Conservation (phyloP, 805 yeast species). For the Suhomyces vadensis region DNA sequence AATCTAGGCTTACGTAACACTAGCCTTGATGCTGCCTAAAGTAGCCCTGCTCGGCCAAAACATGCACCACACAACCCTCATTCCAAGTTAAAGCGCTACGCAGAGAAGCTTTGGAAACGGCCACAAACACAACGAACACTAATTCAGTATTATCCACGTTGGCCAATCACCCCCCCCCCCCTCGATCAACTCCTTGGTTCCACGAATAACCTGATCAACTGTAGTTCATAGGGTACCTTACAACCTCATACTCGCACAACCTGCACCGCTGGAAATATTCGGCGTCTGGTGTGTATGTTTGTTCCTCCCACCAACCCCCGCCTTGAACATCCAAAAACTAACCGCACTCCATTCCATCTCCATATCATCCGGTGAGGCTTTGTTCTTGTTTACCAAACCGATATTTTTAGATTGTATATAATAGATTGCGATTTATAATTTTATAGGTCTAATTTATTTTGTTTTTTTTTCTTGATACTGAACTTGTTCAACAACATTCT, state of each 20-base stretch:
- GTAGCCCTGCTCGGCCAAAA: not conserved
- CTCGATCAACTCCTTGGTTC: too few species aligned
- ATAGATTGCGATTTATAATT: constrained; percentile 2
- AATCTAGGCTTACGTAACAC: not conserved
- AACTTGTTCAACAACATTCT: not conserved
- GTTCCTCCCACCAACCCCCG: not conserved
- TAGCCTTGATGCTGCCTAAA: not conserved
- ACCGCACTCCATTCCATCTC: constrained; percentile 1
- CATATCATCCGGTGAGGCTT: constrained; percentile 4
- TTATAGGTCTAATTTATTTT: not conserved
- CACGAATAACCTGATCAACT: too few species aligned
- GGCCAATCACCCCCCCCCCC: too few species aligned
- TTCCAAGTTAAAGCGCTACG: constrained; percentile 3
- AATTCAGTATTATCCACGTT: too few species aligned
- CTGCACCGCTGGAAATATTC: not conserved
- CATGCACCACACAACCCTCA: not conserved
- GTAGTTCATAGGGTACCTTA: too few species aligned
- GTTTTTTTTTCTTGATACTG: not conserved
- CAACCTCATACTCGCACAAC: too few species aligned
- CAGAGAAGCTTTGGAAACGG: constrained; percentile 3
- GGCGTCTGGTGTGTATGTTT: not conserved
- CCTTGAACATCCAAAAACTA: not conserved
- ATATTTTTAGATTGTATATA: constrained; percentile 8
- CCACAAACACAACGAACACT: not conserved
- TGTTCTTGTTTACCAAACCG: constrained; percentile 5